Base-by-base conservation (phyloP, 129 eudicot species). In the Escallonia herrerae region DNA sequence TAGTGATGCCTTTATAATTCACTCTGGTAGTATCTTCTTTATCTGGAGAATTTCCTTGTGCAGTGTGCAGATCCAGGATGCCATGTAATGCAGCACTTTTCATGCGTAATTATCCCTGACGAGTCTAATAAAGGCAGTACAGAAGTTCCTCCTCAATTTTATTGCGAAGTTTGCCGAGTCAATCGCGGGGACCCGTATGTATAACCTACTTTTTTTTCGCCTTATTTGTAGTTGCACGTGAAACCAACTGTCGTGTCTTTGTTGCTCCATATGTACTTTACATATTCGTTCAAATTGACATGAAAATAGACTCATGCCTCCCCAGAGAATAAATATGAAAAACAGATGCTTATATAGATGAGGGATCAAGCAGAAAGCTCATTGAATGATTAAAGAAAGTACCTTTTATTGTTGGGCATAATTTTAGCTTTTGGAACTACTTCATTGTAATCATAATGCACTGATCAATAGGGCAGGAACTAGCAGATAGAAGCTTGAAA, bases 111-210 rank as follows among this genome's bases (percentile, higher is more conserved):
- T 10, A 73, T 79, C 33, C 85, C 77, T 39, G 79, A 68, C 42
- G 80, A 69, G 72, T 74, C 84, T 15, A 49, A 60, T 6, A 85
- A 70, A 55, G 83, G 61, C 48, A 54, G 39, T 80, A 13, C 72
- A 11, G 58, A 63, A 67, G 60, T 63, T 72, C 71, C 79, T 15
- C n/a, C 80, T 68, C 90, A 60, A 12, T 78, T 80, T 75, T 76
- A 79, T 64, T 84, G 90, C 42, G 86, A 81, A 72, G 6, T 65
- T 70, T 84, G 90, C 75, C 81, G 90, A 55, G 56, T 84, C 52
- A 60, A 69, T 62, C 81, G 86, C 2, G 80, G 84, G 48, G 86
- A 81, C 64, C 90, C 86, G 90, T 84, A 73, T 50, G 86, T 72
- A 58, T 56, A n/a, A 53, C 76, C 45, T 46, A 40, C 4, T 63